A percentile compares a stretch with the other conserved stretches of the same genome.
Evolutionary conservation across 176 grass and related monocot species (phyloP).

Genomic region (Carex pumila): DNA sequence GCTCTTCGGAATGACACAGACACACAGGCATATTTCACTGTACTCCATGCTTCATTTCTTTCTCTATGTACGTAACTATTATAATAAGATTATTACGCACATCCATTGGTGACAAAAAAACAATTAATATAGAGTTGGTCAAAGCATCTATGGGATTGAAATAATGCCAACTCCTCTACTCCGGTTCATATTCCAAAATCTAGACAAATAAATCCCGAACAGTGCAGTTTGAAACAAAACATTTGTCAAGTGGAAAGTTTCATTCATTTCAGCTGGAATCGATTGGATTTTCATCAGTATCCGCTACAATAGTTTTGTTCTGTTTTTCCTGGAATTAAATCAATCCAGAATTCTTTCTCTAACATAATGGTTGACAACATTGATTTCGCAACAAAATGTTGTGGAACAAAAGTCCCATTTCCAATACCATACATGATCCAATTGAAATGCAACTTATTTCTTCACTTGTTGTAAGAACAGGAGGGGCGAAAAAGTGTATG

Average conservation of each 20-base stretch:
- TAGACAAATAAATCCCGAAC: background rate
- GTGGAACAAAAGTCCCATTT: background rate
- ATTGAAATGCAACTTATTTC: background rate
- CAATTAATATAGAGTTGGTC: background rate
- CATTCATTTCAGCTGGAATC: background rate
- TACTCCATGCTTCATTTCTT: background rate
- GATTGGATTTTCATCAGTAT: background rate
- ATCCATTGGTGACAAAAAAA: background rate
- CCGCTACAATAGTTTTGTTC: background rate
- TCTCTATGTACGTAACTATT: background rate
- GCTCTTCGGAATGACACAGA: background rate
- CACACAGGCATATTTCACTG: background rate
- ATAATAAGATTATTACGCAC: background rate
- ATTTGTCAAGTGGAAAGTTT: background rate
- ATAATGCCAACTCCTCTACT: background rate
- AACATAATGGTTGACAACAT: background rate
- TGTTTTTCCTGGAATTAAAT: background rate
- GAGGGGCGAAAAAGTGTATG: constrained; percentile 62
- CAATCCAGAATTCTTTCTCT: background rate
- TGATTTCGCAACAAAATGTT: background rate
- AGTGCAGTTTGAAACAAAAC: background rate
- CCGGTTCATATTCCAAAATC: background rate
- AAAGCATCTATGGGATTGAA: background rate
- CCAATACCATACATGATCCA: background rate
- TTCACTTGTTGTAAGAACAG: constrained; percentile 32